Evolutionary conservation across 176 grass and related monocot genomes (phyloP), one percentile per base, ranked within the genome.

Genomic region (Sorghum bicolor): DNA sequence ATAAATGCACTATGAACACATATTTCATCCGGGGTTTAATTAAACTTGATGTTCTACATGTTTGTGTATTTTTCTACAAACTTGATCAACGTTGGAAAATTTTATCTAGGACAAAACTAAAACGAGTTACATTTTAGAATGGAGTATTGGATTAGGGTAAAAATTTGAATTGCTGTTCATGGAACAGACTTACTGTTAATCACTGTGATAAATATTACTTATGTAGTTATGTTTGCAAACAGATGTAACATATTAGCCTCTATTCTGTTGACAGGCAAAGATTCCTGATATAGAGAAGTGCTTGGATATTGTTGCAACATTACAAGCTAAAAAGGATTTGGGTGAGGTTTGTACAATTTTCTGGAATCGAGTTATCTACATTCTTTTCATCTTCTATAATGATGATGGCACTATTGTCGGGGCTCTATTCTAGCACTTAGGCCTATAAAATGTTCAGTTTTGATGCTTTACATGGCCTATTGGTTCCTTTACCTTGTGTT

Each of bases 211-310:
- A 50, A 20, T 31, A 13, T 36, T 38, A 72, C 58, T 64, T 70
- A 22, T n/a, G 40, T 34, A 70, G 41, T 62, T 76, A 22, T 75
- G 61, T 64, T 79, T 1, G 17, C 33, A 37, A 40, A 34, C 70
- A 53, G 50, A 61, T 64, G 9, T 87, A 40, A 84, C 40, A 36
- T 48, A 70, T 38, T 63, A 37, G 19, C 25, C 74, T 39, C 15
- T 25, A 20, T 50, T 90, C 26, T 90, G 55, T 87, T 88, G 20
- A 72, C 90, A 98, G 96, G 93, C 93, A 30, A 99, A 99, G 89
- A 99, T 99, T 83, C 96, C 96, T 60, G 96, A 99, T 75, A 99
- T 99, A 45, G 85, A 94, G 61, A 99, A 96, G 67, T 99, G 96
- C 65, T 92, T 99, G 84, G 93, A 94, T 75, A 87, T 96, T 75